Evolutionary conservation across 1,284 basidiomycete species (phyloP), one percentile per base, ranked within the genome.

Genomic region (Sporisorium exsertum): DNA sequence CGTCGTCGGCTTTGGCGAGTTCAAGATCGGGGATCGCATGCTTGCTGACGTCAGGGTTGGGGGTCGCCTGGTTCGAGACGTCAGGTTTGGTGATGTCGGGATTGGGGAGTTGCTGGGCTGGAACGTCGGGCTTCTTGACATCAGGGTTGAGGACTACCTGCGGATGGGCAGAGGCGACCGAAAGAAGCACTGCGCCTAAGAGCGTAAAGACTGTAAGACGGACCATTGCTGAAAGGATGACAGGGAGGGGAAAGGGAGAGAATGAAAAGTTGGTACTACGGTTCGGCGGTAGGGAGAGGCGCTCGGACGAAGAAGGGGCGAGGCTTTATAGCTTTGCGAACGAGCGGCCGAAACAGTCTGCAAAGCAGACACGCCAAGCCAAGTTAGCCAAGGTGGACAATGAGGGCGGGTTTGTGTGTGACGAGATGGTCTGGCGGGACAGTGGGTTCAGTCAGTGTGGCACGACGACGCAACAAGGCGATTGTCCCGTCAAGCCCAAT

Each of bases 121-220:
- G 3, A 12, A 5, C 2, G n/a, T 20, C 43, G 22, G 43, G 8
- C 4, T 12, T 3, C 24, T n/a, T 22, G 26, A 24, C 24, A 27
- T 24, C 45, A 47, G 45, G 24, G 5, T 10, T 32, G 13, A 29
- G 16, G 16, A 29, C 27, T 18, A 27, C 18, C 27, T 29, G 16
- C 6, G 47, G 47, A 18, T 55, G 37, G 1, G 60, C 60, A 27
- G 60, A 55, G 29, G 56, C 26, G 22, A 43, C 45, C 24, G 59
- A 49, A 16, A 58, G 15, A 6, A 69, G 59, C 35, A 69, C 46
- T 46, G 52, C 66, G 52, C 46, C 58, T 8, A 59, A 24, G 45
- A 69, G 40, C 6, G 51, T 29, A 26, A 47, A 33, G 24, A 50
- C 24, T 24, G 57, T 32, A 47, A 64, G 52, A 13, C 42, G 66